Percentiles rank a stretch among this genome's conserved stretches.
Conservation (phyloP, 805 yeast species). For the Yamadazyma phyllophila region DNA sequence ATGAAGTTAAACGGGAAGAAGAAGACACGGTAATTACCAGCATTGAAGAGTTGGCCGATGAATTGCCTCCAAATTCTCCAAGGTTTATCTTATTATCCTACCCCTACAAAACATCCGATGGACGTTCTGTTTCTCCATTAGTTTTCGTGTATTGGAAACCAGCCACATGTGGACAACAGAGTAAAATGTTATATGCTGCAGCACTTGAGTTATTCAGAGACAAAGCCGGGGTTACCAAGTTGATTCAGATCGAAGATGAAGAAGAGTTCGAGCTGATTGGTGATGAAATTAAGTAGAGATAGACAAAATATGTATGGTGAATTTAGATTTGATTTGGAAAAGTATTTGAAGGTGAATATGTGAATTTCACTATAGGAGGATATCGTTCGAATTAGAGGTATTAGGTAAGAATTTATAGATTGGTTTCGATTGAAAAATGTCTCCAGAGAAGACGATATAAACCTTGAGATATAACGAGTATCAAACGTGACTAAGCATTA, state of each 20-base stretch:
- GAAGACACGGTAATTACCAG: conserved; percentile 45
- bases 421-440: too few species aligned
- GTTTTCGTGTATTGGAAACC: conserved; percentile 88
- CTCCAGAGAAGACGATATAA: too few species aligned
- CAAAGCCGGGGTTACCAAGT: conserved; percentile 72
- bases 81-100: conserved; percentile 73
- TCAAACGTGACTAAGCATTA: too few species aligned
- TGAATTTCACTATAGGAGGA: neutral
- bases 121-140: conserved; percentile 69
- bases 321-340: neutral
- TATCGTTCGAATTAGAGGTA: neutral
- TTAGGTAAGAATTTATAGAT: too few species aligned
- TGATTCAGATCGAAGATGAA: conserved; percentile 62
- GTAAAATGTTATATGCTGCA: conserved; percentile 87
- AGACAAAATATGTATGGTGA: neutral
- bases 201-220: conserved; percentile 78
- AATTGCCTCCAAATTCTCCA: conserved; percentile 79
- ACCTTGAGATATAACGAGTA: too few species aligned
- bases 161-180: conserved; percentile 75
- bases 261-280: conserved; percentile 67
- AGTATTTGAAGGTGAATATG: too few species aligned
- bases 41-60: conserved; percentile 66
- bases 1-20: conserved; percentile 50
- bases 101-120: conserved; percentile 68
- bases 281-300: conserved; percentile 17